Base-by-base conservation (phyloP, 1,284 basidiomycete species). In the Fomitopsis schrenkii region DNA sequence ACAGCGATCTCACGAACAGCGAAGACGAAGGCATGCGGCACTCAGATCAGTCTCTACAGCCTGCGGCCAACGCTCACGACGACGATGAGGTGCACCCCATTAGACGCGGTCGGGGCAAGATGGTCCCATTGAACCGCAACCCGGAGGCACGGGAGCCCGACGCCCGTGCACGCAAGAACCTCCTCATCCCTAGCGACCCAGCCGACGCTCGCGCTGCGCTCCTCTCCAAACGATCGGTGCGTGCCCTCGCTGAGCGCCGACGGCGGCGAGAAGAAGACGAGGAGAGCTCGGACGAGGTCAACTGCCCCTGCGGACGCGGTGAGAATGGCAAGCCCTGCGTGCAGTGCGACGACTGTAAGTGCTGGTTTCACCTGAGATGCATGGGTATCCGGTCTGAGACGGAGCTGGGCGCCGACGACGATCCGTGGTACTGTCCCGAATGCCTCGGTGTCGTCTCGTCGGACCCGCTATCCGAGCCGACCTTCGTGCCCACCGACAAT, bases 311-410 rank as follows among this genome's bases (percentile, higher is more conserved):
- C 68, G 73, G 77, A 41, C 86, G 85, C 17, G 76, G 73, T 54
- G 86, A 87, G 65, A 86, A 90, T 63, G 88, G 87, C 0, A 78
- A 84, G 30, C 82, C 87, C 59, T 78, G 90, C 44, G 91, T 93
- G 36, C 90, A 91, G 68, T 93, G 90, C 66, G 89, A 91, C 67
- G 79, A 80, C 9, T 93, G 90, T 71, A 78, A 83, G 67, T 85
- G 77, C 26, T 93, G 90, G 91, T 91, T 88, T 68, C 90, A 93
- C 72, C 77, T 91, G 41, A 74, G 83, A 54, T 93, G 90, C 71
- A 85, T 93, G 59, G 89, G 88, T 46, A 85, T 92, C 65, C 74
- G 72, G 59, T 79, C 78, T 67, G 79, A 83, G 50, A 72, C 78
- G 10, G 85, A 90, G 57, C 76, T 92, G n/a, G 90, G 89, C 6